Evolutionary conservation across 2,329 filamentous ascomycete species (phyloP).

Genomic region (Dactylellina cionopaga): DNA sequence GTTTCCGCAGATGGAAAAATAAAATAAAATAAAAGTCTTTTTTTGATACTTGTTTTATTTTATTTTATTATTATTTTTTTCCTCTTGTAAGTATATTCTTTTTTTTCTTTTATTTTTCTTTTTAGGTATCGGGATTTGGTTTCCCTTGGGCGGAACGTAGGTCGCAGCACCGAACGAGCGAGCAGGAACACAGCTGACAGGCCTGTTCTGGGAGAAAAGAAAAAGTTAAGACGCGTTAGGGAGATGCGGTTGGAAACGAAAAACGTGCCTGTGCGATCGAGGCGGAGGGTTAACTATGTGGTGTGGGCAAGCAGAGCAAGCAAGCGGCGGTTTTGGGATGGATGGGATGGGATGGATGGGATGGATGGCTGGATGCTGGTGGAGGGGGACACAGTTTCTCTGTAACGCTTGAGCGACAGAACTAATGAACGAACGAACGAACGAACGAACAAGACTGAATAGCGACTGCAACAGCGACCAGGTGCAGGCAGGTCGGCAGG

Average conservation of each 20-base stretch:
- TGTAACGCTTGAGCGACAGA: slow-evolving; percentile 29
- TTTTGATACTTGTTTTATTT: slow-evolving; percentile 8
- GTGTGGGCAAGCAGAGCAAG: neutral
- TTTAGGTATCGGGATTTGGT: too few relatives aligned
- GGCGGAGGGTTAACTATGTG: slow-evolving; percentile 14
- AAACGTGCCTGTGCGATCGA: slow-evolving; percentile 52
- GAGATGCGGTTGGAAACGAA: slow-evolving; percentile 53
- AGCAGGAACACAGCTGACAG: slow-evolving; percentile 30
- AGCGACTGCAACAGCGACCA: slow-evolving; percentile 4
- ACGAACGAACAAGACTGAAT: neutral
- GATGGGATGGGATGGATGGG: slow-evolving; percentile 31
- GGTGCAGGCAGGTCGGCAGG: slow-evolving; percentile 4
- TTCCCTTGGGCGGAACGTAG: too few relatives aligned
- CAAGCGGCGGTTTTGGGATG: slow-evolving; percentile 14
- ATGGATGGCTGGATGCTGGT: slow-evolving; percentile 10
- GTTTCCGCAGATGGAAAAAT: too few relatives aligned
- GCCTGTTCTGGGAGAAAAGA: slow-evolving; percentile 51
- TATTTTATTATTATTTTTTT: slow-evolving; percentile 1
- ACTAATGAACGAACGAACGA: neutral
- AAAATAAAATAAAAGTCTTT: too few relatives aligned
- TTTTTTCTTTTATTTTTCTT: slow-evolving; percentile 10
- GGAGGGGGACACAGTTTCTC: slow-evolving; percentile 51
- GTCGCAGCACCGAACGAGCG: slow-evolving; percentile 22
- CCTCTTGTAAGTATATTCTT: slow-evolving; percentile 1
- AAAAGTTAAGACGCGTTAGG: slow-evolving; percentile 48